Conservation (phyloP, 768 basidiomycete genomes). For the Russula olivacea region DNA sequence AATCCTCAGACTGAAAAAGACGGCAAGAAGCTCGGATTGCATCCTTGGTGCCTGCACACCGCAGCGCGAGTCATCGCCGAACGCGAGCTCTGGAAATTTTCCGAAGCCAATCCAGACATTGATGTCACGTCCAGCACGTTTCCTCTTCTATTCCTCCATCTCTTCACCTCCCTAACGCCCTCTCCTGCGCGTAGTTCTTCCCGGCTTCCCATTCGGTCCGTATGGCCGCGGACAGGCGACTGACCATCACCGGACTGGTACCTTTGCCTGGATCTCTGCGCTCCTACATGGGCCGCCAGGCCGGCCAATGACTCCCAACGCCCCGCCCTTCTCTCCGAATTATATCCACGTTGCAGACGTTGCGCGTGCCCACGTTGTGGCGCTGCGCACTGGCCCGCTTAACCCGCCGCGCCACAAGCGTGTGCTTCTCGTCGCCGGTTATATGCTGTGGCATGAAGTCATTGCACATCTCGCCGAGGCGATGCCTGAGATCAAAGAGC, state of each 20-base stretch:
- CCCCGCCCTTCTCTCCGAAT: conserved; percentile 16
- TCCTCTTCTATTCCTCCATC: background rate
- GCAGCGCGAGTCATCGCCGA: conserved; percentile 15
- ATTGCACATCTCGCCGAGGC: conserved; percentile 4
- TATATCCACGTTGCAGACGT: conserved; percentile 18
- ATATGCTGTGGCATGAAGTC: conserved; percentile 17
- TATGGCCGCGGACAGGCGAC: conserved; percentile 19
- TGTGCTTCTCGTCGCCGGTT: conserved; percentile 18
- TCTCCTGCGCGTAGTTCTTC: conserved; percentile 3
- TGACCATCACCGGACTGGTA: conserved; percentile 4
- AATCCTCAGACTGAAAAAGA: conserved; percentile 14
- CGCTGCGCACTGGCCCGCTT: conserved; percentile 13
- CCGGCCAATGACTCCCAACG: conserved; percentile 11
- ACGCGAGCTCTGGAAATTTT: conserved; percentile 21
- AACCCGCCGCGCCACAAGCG: conserved; percentile 10
- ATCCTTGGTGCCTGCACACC: conserved; percentile 19
- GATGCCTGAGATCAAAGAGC: conserved; percentile 11
- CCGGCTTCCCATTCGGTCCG: conserved; percentile 15
- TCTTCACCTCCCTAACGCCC: background rate
- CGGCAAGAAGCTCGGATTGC: conserved; percentile 14
- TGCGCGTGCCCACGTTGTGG: conserved; percentile 10
- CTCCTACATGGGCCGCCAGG: conserved; percentile 16
- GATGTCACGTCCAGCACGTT: conserved; percentile 19
- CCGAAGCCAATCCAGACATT: conserved; percentile 12
- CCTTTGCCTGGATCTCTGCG: conserved; percentile 18